A percentile compares a stretch with the other conserved stretches of the same genome.
Conservation (phyloP, 352 stramenopile genomes). For the Aphanomyces cochlioides region DNA sequence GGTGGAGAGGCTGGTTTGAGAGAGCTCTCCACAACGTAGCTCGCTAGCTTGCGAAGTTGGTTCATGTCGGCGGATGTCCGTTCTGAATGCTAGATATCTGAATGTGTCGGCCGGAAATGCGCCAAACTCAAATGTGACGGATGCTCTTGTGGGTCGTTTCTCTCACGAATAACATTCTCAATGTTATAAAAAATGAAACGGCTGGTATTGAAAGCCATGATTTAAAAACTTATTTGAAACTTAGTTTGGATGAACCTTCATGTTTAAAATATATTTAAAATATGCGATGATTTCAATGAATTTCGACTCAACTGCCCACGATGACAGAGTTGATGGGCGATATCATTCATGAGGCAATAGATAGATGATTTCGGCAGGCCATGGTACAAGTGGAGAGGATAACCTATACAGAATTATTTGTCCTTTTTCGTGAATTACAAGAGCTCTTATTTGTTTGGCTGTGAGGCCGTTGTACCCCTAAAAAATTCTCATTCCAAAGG, state of each 20-base stretch:
- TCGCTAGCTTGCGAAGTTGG: constrained; percentile 18
- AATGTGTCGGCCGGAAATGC: not conserved
- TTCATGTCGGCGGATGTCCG: not conserved
- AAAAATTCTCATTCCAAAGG: too few relatives aligned
- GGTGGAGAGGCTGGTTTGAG: not conserved
- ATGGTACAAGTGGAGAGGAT: not conserved
- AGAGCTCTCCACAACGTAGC: constrained; percentile 20
- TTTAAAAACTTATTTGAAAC: too few relatives aligned
- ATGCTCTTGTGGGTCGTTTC: constrained; percentile 13
- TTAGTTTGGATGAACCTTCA: not conserved
- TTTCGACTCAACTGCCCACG: too few relatives aligned
- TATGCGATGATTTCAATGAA: too few relatives aligned
- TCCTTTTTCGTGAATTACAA: too few relatives aligned
- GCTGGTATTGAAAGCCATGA: not conserved
- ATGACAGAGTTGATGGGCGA: too few relatives aligned
- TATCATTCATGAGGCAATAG: too few relatives aligned
- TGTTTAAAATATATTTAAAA: not conserved
- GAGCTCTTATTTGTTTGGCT: too few relatives aligned
- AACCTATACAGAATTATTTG: too few relatives aligned
- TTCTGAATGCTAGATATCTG: not conserved
- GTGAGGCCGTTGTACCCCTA: too few relatives aligned
- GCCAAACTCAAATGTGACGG: not conserved
- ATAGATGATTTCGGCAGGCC: not conserved
- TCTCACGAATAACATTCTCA: not conserved
- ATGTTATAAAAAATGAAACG: not conserved